These are phyloP conservation scores for Hemileccinum hortonii DNA, from an alignment of 1,284 basidiomycete species.

Conservation along the genomic window DNA sequence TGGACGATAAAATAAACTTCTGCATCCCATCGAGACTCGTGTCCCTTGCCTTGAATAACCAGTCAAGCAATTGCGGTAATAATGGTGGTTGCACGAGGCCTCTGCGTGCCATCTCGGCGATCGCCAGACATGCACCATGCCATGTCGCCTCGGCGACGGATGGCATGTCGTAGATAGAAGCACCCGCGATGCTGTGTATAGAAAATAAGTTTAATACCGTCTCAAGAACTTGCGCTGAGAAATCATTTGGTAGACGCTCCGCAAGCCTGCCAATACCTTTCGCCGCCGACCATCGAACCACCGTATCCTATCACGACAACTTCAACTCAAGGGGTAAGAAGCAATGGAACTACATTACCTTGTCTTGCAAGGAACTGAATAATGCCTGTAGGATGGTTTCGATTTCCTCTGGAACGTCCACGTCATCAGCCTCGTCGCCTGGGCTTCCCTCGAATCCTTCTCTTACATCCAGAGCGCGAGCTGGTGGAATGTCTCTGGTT, in stretches of 20 bases:
- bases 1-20: slow-evolving; percentile 12
- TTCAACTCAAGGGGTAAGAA: slow-evolving; percentile 3
- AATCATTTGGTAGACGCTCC: slow-evolving; percentile 73
- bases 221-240: slow-evolving; percentile 78
- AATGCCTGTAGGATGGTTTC: slow-evolving; percentile 77
- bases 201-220: slow-evolving; percentile 72
- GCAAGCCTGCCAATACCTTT: slow-evolving; percentile 90
- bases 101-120: slow-evolving; percentile 88
- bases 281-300: slow-evolving; percentile 93
- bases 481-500: slow-evolving; percentile 17
- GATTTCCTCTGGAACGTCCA: slow-evolving; percentile 77
- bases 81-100: slow-evolving; percentile 63
- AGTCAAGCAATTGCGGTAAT: slow-evolving; percentile 66
- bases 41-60: slow-evolving; percentile 73
- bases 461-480: slow-evolving; percentile 22
- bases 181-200: slow-evolving; percentile 61
- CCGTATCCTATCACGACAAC: slow-evolving; percentile 68
- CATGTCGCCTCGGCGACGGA: slow-evolving; percentile 82
- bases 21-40: slow-evolving; percentile 8
- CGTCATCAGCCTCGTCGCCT: slow-evolving; percentile 44
- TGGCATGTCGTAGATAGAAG: slow-evolving; percentile 69
- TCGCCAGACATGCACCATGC: slow-evolving; percentile 93
- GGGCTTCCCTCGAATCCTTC: slow-evolving; percentile 4
- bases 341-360: slow-evolving; percentile 45
- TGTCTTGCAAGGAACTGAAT: slow-evolving; percentile 79